Base-by-base conservation (phyloP, 495 filamentous ascomycete genomes). In the Echria macrotheca region DNA sequence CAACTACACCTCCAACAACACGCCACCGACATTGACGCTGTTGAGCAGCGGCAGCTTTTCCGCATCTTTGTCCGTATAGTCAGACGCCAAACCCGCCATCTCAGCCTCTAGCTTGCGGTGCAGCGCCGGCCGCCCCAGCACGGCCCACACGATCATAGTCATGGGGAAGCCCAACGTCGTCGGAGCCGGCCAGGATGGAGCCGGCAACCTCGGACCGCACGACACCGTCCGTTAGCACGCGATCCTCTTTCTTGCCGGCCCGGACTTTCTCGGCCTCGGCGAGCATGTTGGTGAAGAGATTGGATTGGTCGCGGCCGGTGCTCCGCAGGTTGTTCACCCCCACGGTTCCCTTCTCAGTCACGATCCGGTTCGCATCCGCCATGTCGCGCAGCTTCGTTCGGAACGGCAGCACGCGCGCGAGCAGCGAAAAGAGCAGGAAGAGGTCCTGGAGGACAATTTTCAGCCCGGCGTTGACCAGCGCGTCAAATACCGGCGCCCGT, bases 171-270 rank as follows among this genome's bases (percentile, higher is more conserved):
- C 66, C 1, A 74, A 78, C 0, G 77, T 77, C n/a, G 32, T 79
- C 75, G 11, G 62, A 69, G 1, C 77, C 77, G 0, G 75, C 78
- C 3, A 78, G n/a, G 29, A 79, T 72, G 24, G 77, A 76, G 0
- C 48, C 53, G 15, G 63, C 54, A 0, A 74, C 75, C 25, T 77
- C 71, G 5, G 55, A 37, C 4, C 29, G 28, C 28, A 81, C 40
- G 1, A 28, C 47, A 19, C 35, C 67, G 24, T 80, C 73, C 0
- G 53, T 33, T 7, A 66, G 52, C 5, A 57, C 53, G 1, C 76
- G 49, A 14, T 15, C 55, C 4, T 70, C 65, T 61, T 52, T 18
- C n/a, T n/a, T n/a, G n/a, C n/a, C n/a, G n/a, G n/a, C n/a, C n/a
- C n/a, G n/a, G n/a, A n/a, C n/a, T 10, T 46, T 47, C 15, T 50